Evolutionary conservation across 495 filamentous ascomycete species (phyloP).

Genomic region (Penicillium malachiteum): DNA sequence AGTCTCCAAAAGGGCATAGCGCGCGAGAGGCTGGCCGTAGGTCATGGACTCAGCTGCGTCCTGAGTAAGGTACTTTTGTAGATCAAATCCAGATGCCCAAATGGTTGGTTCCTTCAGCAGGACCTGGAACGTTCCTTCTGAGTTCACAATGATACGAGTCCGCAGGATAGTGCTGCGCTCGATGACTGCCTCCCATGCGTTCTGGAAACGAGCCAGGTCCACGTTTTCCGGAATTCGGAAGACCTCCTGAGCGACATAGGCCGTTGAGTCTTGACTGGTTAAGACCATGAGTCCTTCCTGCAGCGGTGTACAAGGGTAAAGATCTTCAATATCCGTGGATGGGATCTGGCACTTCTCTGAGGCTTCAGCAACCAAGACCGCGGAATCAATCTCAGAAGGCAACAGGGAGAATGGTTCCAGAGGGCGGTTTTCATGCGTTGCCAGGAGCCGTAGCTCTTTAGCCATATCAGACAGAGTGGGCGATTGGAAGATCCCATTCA

Average conservation of each 20-base stretch:
- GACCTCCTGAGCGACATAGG: constrained; percentile 47
- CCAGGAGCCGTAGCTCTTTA: background rate
- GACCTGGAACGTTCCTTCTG: too few relatives aligned
- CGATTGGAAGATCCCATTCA: constrained; percentile 19
- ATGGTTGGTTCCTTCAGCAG: too few relatives aligned
- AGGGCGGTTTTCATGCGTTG: background rate
- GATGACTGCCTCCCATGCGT: constrained; percentile 34
- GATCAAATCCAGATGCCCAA: too few relatives aligned
- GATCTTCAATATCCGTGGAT: constrained; percentile 41
- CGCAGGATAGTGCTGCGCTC: constrained; percentile 32
- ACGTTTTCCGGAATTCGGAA: constrained; percentile 21
- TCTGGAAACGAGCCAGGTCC: background rate
- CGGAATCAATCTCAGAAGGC: background rate
- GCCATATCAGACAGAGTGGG: constrained; percentile 15
- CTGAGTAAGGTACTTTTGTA: too few relatives aligned
- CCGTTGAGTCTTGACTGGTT: constrained; percentile 45
- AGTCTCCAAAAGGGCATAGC: too few relatives aligned
- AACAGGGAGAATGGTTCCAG: background rate
- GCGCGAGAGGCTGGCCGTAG: too few relatives aligned
- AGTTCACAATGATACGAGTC: constrained; percentile 29
- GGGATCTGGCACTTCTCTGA: background rate
- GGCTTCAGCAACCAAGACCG: background rate
- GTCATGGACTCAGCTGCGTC: too few relatives aligned
- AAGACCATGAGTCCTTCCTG: constrained; percentile 49
- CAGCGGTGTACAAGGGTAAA: constrained; percentile 45